phyloP scores from a whole-genome alignment of 2,329 filamentous ascomycete species.

The Fusarium guadeloupense region DNA sequence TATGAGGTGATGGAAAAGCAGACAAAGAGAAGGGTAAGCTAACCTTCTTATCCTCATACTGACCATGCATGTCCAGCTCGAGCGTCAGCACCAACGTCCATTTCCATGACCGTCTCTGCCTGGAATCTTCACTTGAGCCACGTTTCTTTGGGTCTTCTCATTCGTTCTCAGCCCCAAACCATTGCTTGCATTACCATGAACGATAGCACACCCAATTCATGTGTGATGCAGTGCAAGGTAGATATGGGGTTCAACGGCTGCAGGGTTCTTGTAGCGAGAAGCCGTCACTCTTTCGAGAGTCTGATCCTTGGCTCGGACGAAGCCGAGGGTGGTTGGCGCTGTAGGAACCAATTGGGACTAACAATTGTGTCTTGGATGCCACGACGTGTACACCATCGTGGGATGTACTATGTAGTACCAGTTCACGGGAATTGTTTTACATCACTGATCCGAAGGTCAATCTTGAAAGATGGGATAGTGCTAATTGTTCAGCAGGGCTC shows the following conservation, averaged over 20 bases:
- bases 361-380: constrained; percentile 1
- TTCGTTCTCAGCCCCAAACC: constrained; percentile 10
- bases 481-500: too few relatives aligned
- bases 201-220: constrained; percentile 19
- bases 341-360: constrained; percentile 12
- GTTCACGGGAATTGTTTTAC: neutral
- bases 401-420: constrained; percentile 6
- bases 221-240: constrained; percentile 24
- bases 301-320: constrained; percentile 18
- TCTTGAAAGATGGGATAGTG: too few relatives aligned
- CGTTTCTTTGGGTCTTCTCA: neutral
- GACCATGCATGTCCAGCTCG: neutral
- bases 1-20: neutral
- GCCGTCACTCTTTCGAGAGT: constrained; percentile 1
- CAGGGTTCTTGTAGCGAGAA: neutral
- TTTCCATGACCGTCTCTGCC: neutral
- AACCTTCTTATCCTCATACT: constrained; percentile 22
- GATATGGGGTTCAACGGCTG: neutral
- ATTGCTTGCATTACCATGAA: constrained; percentile 13
- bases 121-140: constrained; percentile 9
- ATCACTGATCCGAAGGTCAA: too few relatives aligned
- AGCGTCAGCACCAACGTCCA: constrained; percentile 23
- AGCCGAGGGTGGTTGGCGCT: constrained; percentile 10
- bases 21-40: constrained; percentile 4
- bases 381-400: constrained; percentile 8